Percentiles rank a stretch among this genome's conserved stretches.
Evolutionary conservation across 202 grass and related monocot genomes (phyloP).

Genomic region (Zizania palustris): DNA sequence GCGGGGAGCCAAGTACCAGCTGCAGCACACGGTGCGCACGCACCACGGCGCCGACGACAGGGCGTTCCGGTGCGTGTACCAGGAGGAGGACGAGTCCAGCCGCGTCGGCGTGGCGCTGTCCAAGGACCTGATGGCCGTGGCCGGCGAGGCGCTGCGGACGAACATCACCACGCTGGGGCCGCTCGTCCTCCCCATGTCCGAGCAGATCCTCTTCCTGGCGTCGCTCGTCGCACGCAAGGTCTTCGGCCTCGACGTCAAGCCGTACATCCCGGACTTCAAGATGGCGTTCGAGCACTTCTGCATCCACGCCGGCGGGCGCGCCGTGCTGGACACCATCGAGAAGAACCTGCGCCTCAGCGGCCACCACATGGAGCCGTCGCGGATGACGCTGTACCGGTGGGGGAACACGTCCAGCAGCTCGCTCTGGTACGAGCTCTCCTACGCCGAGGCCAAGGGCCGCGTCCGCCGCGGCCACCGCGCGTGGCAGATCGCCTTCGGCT

Average conservation of each 20-base stretch:
- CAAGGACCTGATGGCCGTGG: constrained; percentile 74
- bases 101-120: constrained; percentile 63
- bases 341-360: constrained; percentile 55
- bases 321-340: constrained; percentile 81
- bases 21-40: constrained; percentile 66
- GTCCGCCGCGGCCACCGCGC: constrained; percentile 61
- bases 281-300: constrained; percentile 97
- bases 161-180: constrained; percentile 80
- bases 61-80: constrained; percentile 55
- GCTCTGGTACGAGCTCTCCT: constrained; percentile 87
- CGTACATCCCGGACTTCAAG: constrained; percentile 96
- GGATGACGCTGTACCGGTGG: constrained; percentile 85
- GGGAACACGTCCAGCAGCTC: constrained; percentile 97
- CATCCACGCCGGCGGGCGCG: constrained; percentile 82
- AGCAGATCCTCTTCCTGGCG: constrained; percentile 67
- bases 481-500: constrained; percentile 95
- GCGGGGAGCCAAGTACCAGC: constrained; percentile 64
- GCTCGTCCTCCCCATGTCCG: constrained; percentile 72
- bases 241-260: constrained; percentile 48
- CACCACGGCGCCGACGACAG: constrained; percentile 58
- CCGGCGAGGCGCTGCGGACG: constrained; percentile 60
- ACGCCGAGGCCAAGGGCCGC: constrained; percentile 76
- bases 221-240: constrained; percentile 49
- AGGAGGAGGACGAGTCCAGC: constrained; percentile 59
- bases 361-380: constrained; percentile 88